Percentiles rank a stretch among this genome's conserved stretches.
Evolutionary conservation across 1,284 basidiomycete species (phyloP).

Genomic region (Irpex rosettiformis): DNA sequence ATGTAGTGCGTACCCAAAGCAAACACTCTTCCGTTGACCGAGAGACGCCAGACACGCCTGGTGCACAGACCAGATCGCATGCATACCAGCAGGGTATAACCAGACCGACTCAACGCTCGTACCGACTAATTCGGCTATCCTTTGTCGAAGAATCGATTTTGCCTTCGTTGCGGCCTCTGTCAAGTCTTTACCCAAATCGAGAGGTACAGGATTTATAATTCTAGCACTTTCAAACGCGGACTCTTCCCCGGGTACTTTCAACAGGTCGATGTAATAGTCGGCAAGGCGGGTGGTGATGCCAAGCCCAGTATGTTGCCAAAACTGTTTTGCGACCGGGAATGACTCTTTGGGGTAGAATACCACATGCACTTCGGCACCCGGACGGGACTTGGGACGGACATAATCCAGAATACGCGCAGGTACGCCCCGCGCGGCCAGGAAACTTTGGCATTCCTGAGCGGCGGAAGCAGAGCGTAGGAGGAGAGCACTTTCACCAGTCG

Average conservation of each 20-base stretch:
- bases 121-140: conserved; percentile 86
- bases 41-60: conserved; percentile 56
- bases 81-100: conserved; percentile 87
- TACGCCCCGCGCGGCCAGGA: conserved; percentile 59
- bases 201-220: conserved; percentile 78
- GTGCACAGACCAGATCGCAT: conserved; percentile 91
- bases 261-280: conserved; percentile 74
- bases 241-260: conserved; percentile 38
- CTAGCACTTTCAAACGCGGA: conserved; percentile 41
- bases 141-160: conserved; percentile 81
- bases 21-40: conserved; percentile 76
- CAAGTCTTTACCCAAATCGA: conserved; percentile 92
- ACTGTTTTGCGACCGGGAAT: conserved; percentile 79
- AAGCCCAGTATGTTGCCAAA: conserved; percentile 95
- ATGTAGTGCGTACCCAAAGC: conserved; percentile 74
- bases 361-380: conserved; percentile 68
- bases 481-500: conserved; percentile 68
- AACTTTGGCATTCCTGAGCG: conserved; percentile 74
- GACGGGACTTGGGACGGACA: conserved; percentile 40
- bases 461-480: conserved; percentile 73
- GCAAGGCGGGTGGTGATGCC: conserved; percentile 89
- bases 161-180: conserved; percentile 70
- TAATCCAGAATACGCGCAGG: conserved; percentile 38
- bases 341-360: conserved; percentile 71
- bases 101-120: conserved; percentile 79